phyloP scores from a whole-genome alignment of 164 flowering plant species.

The Platanus orientalis region DNA sequence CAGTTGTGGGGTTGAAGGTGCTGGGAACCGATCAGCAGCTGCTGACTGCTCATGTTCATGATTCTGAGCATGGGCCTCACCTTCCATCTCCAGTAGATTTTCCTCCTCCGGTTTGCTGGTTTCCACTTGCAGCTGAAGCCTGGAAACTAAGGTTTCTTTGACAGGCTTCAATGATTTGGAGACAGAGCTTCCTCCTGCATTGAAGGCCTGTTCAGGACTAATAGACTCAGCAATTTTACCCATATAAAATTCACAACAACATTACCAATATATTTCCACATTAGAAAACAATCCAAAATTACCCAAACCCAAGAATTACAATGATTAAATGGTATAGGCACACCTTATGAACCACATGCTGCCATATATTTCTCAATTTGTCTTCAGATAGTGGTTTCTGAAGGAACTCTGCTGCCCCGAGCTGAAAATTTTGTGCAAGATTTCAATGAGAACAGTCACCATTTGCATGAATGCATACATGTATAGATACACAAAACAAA shows the following conservation, averaged over 20 bases:
- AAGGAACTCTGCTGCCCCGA: conserved; percentile 87
- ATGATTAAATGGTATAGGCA: conserved; percentile 1
- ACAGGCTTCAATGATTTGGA: conserved; percentile 50
- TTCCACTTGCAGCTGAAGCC: conserved; percentile 39
- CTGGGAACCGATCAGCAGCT: conserved; percentile 56
- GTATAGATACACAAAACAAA: no score
- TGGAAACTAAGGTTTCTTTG: conserved; percentile 52
- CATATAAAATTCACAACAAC: neutral
- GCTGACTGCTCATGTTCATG: conserved; percentile 27
- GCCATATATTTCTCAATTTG: conserved; percentile 85
- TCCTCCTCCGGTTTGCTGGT: conserved; percentile 21
- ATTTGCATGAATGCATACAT: neutral
- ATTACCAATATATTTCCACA: neutral
- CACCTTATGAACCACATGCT: conserved; percentile 91
- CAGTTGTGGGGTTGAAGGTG: conserved; percentile 84
- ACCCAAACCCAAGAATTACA: neutral
- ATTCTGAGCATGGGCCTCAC: conserved; percentile 13
- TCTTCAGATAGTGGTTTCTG: conserved; percentile 78
- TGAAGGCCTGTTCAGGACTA: conserved; percentile 63
- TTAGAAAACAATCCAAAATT: neutral
- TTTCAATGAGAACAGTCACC: neutral
- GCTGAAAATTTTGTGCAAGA: conserved; percentile 40
- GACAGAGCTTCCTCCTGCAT: conserved; percentile 38
- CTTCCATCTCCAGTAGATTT: conserved; percentile 19
- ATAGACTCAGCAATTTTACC: conserved; percentile 10